Conservation (phyloP, 257 asterid species). For the Nicotiana tabacum region DNA sequence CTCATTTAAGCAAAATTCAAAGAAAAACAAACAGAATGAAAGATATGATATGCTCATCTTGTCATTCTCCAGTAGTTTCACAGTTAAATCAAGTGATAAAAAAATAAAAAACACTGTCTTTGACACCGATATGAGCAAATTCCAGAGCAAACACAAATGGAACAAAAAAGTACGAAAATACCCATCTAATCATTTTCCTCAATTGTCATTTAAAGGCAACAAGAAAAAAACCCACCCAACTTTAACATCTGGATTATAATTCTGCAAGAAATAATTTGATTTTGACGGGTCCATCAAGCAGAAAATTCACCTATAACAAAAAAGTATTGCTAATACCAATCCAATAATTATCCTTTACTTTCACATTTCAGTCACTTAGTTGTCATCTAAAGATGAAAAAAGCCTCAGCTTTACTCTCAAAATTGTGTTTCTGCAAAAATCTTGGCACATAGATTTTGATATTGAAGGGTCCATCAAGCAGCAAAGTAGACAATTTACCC, state of each 20-base stretch:
- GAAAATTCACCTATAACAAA: too few species aligned
- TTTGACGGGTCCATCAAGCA: too few species aligned
- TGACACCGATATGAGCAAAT: neutral
- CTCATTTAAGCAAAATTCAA: neutral
- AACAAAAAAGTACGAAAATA: neutral
- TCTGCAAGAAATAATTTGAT: too few species aligned
- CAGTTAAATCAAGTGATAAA: neutral
- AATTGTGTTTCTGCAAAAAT: neutral
- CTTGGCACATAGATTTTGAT: neutral
- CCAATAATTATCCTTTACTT: neutral
- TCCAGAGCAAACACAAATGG: neutral
- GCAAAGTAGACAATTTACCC: neutral
- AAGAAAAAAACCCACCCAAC: too few species aligned
- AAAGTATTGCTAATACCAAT: too few species aligned
- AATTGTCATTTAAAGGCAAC: too few species aligned
- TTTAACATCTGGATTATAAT: too few species aligned
- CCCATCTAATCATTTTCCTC: too few species aligned
- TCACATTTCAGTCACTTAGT: neutral
- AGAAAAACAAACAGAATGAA: constrained; percentile 1
- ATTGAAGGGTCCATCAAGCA: neutral
- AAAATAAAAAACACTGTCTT: neutral
- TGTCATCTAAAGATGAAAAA: neutral
- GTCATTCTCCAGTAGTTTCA: neutral
- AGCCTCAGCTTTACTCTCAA: too few species aligned
- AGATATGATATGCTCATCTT: neutral